A percentile compares a stretch with the other conserved stretches of the same genome.
Conservation (phyloP, 2,329 filamentous ascomycete species). For the Trichoderma citrinoviride region DNA sequence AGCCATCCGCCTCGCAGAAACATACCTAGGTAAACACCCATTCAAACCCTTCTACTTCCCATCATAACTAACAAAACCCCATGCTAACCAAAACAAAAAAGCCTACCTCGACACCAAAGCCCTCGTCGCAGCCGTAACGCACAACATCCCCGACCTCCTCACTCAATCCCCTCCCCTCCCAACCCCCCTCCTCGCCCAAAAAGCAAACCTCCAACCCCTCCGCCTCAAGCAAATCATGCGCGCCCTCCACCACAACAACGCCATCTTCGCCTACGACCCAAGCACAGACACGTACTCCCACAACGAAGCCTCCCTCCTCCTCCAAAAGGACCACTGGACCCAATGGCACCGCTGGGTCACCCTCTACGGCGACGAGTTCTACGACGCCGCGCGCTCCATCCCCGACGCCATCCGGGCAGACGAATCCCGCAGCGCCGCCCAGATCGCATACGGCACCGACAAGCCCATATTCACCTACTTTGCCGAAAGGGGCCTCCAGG, state of each 20-base stretch:
- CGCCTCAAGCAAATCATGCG: conserved; percentile 19
- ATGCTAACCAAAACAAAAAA: background rate
- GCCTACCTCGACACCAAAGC: conserved; percentile 20
- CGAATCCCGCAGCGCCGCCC: conserved; percentile 33
- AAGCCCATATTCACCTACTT: conserved; percentile 42
- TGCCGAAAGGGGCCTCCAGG: conserved; percentile 33
- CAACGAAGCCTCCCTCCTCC: conserved; percentile 35
- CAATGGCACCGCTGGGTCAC: conserved; percentile 45
- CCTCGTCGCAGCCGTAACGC: conserved; percentile 1
- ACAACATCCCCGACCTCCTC: conserved; percentile 16
- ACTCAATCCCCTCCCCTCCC: background rate
- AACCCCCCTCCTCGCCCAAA: background rate
- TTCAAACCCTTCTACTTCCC: background rate
- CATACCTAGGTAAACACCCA: conserved; percentile 1
- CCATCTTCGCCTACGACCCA: conserved; percentile 36
- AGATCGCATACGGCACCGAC: conserved; percentile 43
- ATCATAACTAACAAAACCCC: background rate
- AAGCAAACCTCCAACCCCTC: conserved; percentile 8
- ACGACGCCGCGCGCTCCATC: conserved; percentile 43
- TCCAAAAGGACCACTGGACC: conserved; percentile 41
- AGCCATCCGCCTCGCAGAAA: conserved; percentile 7
- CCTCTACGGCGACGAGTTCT: conserved; percentile 44
- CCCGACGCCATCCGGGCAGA: conserved; percentile 31
- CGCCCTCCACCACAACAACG: conserved; percentile 27
- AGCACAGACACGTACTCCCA: conserved; percentile 34